Percentiles rank a stretch among this genome's conserved stretches.
Conservation (phyloP, 495 filamentous ascomycete species). For the Penicillium pulvis region DNA sequence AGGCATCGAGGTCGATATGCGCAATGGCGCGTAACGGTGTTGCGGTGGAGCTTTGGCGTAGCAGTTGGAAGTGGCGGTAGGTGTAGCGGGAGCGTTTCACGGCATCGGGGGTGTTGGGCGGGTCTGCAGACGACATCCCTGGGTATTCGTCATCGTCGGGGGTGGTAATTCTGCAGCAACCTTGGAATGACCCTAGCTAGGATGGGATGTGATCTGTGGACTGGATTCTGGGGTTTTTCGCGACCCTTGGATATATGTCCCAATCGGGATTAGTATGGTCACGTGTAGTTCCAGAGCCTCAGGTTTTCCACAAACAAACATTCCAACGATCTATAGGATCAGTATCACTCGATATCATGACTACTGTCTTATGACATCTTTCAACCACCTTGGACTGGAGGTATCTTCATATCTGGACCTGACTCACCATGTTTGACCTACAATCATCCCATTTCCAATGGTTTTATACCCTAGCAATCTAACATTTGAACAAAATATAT, state of each 20-base stretch:
- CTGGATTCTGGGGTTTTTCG: neutral
- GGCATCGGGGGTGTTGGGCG: conserved; percentile 34
- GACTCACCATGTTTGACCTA: neutral
- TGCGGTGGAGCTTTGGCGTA: conserved; percentile 67
- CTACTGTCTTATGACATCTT: neutral
- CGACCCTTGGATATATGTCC: conserved; percentile 15
- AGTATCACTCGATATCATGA: neutral
- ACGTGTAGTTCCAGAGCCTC: conserved; percentile 23
- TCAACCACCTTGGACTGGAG: no score
- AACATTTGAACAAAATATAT: neutral
- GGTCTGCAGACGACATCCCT: conserved; percentile 30
- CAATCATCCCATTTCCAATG: neutral
- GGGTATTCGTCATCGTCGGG: conserved; percentile 25
- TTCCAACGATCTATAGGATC: neutral
- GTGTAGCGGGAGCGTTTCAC: conserved; percentile 73
- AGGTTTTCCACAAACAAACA: conserved; percentile 8
- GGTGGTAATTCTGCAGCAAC: neutral
- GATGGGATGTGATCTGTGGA: neutral
- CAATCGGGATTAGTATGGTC: conserved; percentile 20
- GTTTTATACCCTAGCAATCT: neutral
- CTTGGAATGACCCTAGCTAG: neutral
- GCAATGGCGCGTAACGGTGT: conserved; percentile 85
- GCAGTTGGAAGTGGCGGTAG: conserved; percentile 75
- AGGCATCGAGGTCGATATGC: conserved; percentile 95
- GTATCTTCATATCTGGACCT: neutral